A percentile compares a stretch with the other conserved stretches of the same genome.
phyloP scores from a whole-genome alignment of 176 grass and related monocot genomes.

The Musa troglodytarum region DNA sequence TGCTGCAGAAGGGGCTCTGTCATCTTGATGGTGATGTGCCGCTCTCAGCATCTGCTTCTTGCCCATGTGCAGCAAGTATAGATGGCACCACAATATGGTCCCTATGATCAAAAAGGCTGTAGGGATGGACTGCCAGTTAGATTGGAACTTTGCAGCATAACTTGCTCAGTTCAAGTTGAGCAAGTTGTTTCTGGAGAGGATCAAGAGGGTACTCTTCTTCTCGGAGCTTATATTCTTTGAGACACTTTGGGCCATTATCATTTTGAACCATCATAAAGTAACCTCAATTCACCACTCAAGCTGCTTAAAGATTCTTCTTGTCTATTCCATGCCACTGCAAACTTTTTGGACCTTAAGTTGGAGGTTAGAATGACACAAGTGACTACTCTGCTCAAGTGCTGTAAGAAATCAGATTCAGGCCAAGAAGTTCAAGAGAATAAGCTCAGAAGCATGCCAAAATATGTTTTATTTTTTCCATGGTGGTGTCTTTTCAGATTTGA shows the following conservation, averaged over 20 bases:
- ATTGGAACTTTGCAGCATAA: conserved; percentile 24
- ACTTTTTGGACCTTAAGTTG: no score
- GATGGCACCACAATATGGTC: conserved; percentile 22
- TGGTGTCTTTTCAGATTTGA: no score
- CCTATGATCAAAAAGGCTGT: conserved; percentile 25
- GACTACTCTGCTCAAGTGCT: no score
- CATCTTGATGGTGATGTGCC: conserved; percentile 31
- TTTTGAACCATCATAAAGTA: no score
- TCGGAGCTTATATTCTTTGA: conserved; percentile 58
- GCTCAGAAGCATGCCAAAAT: no score
- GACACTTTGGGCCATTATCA: conserved; percentile 21
- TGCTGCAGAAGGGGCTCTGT: conserved; percentile 24
- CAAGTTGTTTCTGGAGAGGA: conserved; percentile 58
- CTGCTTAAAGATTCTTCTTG: no score
- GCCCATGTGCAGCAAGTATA: conserved; percentile 22
- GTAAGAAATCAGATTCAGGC: no score
- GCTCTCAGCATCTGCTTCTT: conserved; percentile 23
- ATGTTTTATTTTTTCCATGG: no score
- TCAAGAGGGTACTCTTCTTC: conserved; percentile 59
- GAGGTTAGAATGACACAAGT: no score
- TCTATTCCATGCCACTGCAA: no score
- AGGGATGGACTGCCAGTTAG: conserved; percentile 32
- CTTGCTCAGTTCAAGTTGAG: conserved; percentile 31
- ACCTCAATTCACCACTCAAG: no score
- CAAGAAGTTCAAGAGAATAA: no score